Evolutionary conservation across 805 yeast species (phyloP), one percentile per base, ranked within the genome.

Genomic region (Schwanniomyces sp.): DNA sequence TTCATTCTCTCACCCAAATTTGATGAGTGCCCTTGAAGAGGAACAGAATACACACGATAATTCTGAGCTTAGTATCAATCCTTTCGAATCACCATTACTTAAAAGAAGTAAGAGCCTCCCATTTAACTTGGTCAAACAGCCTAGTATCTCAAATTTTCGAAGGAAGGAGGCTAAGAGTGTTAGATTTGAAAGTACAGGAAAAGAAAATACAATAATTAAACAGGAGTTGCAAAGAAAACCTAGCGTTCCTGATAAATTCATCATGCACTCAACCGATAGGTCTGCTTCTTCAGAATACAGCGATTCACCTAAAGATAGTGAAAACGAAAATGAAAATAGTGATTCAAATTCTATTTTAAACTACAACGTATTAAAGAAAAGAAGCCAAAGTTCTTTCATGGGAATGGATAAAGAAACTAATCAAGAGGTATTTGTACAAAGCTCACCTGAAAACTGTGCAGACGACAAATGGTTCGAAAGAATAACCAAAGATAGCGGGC

Each of bases 31-130:
- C 5, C 41, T 45, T 26, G 52, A 45, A 32, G 48, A 46, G 12
- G 50, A 48, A 38, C 44, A 43, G 30, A 43, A 51, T 11, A 51
- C 34, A 8, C 21, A 47, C 16, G 52, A 45, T n/a, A 29, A 28
- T 32, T 51, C 56, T 10, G 63, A 57, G 7, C 16, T 44, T 5
- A 59, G 62, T 44, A 56, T 57, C 7, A 61, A 59, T 43, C 62
- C 63, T 0, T 59, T 56, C 44, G 63, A 59, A 5, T 43, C 25
- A 41, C 44, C 25, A 32, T 46, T 39, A 38, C 48, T 59, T n/a
- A 50, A 48, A 28, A 42, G 55, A 43, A 52, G 57, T 21, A 57
- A 51, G 32, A 59, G 55, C 38, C 27, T 49, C n/a, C 47, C 60
- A 24, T 49, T 52, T 30, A 40, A 44, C 14, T 36, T 51, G 9